phyloP scores from a whole-genome alignment of 2,329 filamentous ascomycete species.

The Aureobasidium uvarum region DNA sequence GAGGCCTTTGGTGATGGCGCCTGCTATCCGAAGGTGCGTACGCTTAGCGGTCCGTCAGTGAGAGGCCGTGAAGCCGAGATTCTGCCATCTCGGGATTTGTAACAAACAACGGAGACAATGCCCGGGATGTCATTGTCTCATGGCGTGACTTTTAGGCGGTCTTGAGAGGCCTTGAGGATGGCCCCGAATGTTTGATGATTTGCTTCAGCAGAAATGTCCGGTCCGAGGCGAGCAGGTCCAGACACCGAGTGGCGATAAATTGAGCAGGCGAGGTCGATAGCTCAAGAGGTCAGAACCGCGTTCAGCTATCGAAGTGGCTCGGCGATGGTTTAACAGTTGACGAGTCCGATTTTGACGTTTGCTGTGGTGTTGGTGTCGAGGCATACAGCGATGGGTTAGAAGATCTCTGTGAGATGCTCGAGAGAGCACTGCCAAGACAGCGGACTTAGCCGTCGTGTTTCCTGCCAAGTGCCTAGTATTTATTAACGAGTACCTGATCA shows the following conservation, averaged over 20 bases:
- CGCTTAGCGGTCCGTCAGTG: no score
- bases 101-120: not conserved
- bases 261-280: not conserved
- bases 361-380: not conserved
- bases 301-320: not conserved
- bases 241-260: not conserved
- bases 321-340: not conserved
- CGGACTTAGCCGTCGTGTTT: not conserved
- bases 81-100: conserved; percentile 10
- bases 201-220: not conserved
- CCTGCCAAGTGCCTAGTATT: not conserved
- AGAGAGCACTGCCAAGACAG: not conserved
- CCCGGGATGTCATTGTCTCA: not conserved
- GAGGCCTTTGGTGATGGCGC: not conserved
- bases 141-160: not conserved
- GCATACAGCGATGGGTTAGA: not conserved
- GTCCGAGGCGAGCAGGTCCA: not conserved
- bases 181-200: not conserved
- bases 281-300: not conserved
- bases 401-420: not conserved
- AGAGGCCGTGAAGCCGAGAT: not conserved
- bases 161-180: not conserved
- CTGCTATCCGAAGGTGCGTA: not conserved
- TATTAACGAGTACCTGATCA: no score
- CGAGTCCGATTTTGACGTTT: not conserved